Base-by-base conservation (phyloP, 83 land plant genomes). In the Isoetes engelmannii region DNA sequence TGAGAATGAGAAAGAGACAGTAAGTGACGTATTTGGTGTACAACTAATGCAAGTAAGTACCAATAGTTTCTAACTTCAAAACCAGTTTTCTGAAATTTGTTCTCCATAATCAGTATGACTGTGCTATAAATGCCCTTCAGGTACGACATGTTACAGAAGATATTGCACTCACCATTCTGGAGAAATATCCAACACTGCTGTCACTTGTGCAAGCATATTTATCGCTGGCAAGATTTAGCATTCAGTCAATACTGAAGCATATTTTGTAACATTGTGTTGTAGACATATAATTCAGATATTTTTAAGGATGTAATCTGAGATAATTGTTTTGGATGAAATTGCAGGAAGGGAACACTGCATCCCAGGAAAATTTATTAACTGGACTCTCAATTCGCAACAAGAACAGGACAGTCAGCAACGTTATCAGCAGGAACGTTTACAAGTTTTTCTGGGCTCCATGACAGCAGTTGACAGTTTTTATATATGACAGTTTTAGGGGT, bases 71-170 rank as follows among this genome's bases (percentile, higher is more conserved):
- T 28, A 28, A 28, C 37, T 1, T 15, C 55, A 17, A 12, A 28
- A 28, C 2, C 37, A 28, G 37, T 28, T 28, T 28, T 51, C 55
- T 12, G 55, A 12, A 17, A 12, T 51, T 51, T 51, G 17, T 28
- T 28, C 54, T 51, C 54, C 51, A 47, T 17, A 44, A 47, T 19
- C 7, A 10, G 6, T n/a, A 4, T n/a, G 37, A 20, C 28, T 54
- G 10, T 17, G 18, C 41, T 13, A 0, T 15, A 6, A 21, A 58
- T 69, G 68, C 7, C 8, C 17, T 84, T 51, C 89, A 93, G 98
- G 89, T 93, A 63, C 86, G 86, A 55, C 84, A 83, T n/a, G 96
- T 93, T 10, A 90, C 98, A 45, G 98, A 93, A 73, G 89, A 87
- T 37, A 68, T 90, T 68, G 98, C 98, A n/a, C 60, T 85, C 57